Percentiles rank a stretch among this genome's conserved stretches.
phyloP scores from a whole-genome alignment of 176 grass and related monocot genomes.

The Oryza meyeriana region DNA sequence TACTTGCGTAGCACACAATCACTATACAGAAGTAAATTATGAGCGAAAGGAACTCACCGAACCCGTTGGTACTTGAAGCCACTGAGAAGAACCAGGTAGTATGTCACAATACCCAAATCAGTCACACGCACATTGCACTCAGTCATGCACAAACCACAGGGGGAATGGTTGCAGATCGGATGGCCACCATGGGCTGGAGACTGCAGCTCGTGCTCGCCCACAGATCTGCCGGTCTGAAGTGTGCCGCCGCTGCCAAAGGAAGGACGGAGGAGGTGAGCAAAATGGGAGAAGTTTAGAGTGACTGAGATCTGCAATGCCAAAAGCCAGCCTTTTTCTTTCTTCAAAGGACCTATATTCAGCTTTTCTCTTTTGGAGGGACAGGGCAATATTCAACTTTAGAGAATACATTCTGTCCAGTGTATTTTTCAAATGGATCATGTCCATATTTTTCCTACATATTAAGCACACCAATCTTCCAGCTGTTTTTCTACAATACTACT shows the following conservation, averaged over 20 bases:
- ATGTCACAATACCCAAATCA: not conserved
- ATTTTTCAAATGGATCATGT: no score
- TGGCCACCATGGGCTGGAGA: not conserved
- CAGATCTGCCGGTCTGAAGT: not conserved
- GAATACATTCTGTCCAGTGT: no score
- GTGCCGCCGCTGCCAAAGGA: not conserved
- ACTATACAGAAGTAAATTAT: not conserved
- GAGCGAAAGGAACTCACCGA: not conserved
- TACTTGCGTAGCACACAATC: not conserved
- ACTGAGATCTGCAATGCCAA: no score
- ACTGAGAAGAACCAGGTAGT: not conserved
- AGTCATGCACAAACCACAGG: not conserved
- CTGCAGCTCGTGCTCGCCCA: not conserved
- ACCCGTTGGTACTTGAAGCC: not conserved
- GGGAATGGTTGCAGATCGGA: not conserved
- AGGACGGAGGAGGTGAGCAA: no score
- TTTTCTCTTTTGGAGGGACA: no score
- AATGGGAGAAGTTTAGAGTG: no score
- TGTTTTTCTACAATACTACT: no score
- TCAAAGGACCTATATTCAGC: no score
- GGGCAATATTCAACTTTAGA: no score
- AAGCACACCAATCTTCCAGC: no score
- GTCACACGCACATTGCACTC: not conserved
- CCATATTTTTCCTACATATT: no score
- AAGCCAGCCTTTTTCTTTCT: no score